These are phyloP conservation scores for Gastrolobium bilobum DNA, from an alignment of 306 rosid genomes.

Conservation along the genomic window DNA sequence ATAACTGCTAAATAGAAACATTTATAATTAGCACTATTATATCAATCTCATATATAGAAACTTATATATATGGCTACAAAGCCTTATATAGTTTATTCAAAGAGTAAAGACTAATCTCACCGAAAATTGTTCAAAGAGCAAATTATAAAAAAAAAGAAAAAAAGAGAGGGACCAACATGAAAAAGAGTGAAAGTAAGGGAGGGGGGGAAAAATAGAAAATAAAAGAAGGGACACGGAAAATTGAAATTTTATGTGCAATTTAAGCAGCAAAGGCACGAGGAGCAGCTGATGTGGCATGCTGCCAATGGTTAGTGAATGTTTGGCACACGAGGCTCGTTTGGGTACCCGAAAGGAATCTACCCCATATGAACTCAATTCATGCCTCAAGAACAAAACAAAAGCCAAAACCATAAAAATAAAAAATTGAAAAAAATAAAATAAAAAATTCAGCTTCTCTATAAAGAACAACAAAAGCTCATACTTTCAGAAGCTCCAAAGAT, in stretches of 20 bases:
- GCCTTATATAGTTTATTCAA: slow-evolving; percentile 21
- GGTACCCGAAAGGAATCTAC: slow-evolving; percentile 61
- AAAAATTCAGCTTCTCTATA: slow-evolving; percentile 5
- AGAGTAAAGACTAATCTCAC: slow-evolving; percentile 26
- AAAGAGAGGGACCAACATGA: slow-evolving; percentile 22
- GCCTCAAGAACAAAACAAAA: slow-evolving; percentile 51
- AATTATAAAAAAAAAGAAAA: too few species aligned
- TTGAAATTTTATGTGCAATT: slow-evolving; percentile 42
- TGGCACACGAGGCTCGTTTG: slow-evolving; percentile 49
- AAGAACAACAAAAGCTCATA: slow-evolving; percentile 32
- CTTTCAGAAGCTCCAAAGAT: slow-evolving; percentile 43
- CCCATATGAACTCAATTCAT: slow-evolving; percentile 41
- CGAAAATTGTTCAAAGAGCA: slow-evolving; percentile 2
- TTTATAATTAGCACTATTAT: background rate
- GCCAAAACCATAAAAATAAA: slow-evolving; percentile 21
- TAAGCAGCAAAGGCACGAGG: slow-evolving; percentile 58
- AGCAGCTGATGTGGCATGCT: slow-evolving; percentile 57
- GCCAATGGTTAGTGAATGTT: slow-evolving; percentile 53
- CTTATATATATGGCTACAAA: background rate
- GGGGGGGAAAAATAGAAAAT: slow-evolving; percentile 12
- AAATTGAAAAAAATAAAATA: background rate
- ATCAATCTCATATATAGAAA: background rate
- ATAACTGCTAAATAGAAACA: slow-evolving; percentile 3
- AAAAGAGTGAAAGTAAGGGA: slow-evolving; percentile 27
- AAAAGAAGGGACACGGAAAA: slow-evolving; percentile 21